These are phyloP conservation scores for Filosporella fistucella DNA, from an alignment of 495 filamentous ascomycete species.

Conservation along the genomic window DNA sequence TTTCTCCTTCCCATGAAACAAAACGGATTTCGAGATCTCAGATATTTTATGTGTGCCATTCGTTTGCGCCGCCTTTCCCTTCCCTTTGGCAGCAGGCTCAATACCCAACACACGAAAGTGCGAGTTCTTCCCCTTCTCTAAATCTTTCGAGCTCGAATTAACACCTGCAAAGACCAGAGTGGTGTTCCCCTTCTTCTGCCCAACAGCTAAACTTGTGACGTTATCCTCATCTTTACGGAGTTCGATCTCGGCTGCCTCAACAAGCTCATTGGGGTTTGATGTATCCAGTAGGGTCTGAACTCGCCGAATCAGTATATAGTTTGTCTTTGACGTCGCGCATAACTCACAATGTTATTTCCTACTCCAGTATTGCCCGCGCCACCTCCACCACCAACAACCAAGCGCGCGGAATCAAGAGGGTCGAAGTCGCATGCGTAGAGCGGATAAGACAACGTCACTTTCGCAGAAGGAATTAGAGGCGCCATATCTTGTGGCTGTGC, in stretches of 20 bases:
- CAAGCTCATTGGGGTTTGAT: conserved; percentile 52
- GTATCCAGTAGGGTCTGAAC: conserved; percentile 70
- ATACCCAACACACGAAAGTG: conserved; percentile 82
- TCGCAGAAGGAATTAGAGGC: conserved; percentile 53
- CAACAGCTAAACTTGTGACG: conserved; percentile 73
- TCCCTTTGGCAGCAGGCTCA: conserved; percentile 38
- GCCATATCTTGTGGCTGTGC: conserved; percentile 34
- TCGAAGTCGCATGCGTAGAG: conserved; percentile 88
- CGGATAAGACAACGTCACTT: conserved; percentile 76
- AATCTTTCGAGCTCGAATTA: conserved; percentile 71
- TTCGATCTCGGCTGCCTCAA: conserved; percentile 66
- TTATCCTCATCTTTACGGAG: conserved; percentile 88
- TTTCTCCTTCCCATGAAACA: conserved; percentile 58
- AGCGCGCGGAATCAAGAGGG: conserved; percentile 63
- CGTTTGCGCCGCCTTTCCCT: conserved; percentile 26
- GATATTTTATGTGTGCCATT: conserved; percentile 37
- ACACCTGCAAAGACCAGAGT: conserved; percentile 74
- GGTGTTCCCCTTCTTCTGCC: conserved; percentile 48
- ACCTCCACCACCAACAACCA: conserved; percentile 89
- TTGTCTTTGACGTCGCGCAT: too few relatives aligned
- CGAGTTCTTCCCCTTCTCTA: conserved; percentile 74
- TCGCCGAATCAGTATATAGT: too few relatives aligned
- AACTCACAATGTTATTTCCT: conserved; percentile 81
- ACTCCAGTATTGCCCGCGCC: conserved; percentile 83
- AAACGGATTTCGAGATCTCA: conserved; percentile 50